phyloP scores from a whole-genome alignment of 192 early-diverging fungal species.

The Spizellomyces punctatus region DNA sequence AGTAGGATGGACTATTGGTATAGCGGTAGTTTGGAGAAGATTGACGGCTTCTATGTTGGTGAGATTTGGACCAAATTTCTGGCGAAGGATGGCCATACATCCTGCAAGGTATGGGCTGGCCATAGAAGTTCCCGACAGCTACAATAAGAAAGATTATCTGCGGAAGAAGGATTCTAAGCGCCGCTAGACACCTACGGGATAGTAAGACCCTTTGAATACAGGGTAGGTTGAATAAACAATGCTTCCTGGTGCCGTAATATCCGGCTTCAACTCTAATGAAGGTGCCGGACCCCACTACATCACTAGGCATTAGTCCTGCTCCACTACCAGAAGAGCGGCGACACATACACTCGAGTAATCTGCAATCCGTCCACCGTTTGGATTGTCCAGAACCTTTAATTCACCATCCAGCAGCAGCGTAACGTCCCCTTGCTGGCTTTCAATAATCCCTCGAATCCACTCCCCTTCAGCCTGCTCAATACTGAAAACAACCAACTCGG shows the following conservation, averaged over 20 bases:
- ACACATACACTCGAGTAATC: slow-evolving; percentile 1
- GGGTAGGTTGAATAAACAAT: slow-evolving; percentile 3
- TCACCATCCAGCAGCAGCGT: neutral
- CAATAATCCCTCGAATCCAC: neutral
- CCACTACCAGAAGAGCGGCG: neutral
- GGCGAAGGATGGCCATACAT: slow-evolving; percentile 3
- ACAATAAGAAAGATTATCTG: neutral
- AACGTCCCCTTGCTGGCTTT: too few relatives aligned
- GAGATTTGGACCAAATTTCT: slow-evolving; percentile 3
- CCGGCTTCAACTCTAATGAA: slow-evolving; percentile 4
- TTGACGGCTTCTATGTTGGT: slow-evolving; percentile 1
- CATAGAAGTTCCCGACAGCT: slow-evolving; percentile 15
- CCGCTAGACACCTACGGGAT: neutral
- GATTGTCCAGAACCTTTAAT: slow-evolving; percentile 8
- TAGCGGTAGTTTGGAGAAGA: neutral
- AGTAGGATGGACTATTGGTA: neutral
- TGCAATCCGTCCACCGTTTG: neutral
- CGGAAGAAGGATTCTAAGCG: neutral
- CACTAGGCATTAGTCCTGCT: neutral
- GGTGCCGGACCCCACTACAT: slow-evolving; percentile 10
- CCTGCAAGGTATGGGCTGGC: neutral
- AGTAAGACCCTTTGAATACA: neutral
- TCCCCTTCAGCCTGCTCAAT: neutral
- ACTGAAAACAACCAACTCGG: neutral
- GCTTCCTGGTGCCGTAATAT: neutral